Percentiles rank a stretch among this genome's conserved stretches.
These are phyloP conservation scores for Eutypa lata DNA, from an alignment of 2,329 filamentous ascomycete species.

Conservation along the genomic window DNA sequence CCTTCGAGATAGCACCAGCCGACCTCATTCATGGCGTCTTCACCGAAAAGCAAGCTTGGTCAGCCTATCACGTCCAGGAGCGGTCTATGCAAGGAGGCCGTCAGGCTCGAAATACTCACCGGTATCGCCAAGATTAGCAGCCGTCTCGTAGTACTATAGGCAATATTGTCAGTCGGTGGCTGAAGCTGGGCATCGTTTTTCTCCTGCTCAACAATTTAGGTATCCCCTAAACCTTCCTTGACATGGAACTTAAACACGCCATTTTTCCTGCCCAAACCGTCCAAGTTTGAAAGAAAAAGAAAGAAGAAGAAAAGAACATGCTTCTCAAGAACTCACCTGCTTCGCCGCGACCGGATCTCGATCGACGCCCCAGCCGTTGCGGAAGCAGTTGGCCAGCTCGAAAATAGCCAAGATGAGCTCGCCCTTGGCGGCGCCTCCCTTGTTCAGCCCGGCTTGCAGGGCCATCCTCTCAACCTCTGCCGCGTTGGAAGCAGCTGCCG, in stretches of 20 bases:
- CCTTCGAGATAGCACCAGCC: conserved; percentile 95
- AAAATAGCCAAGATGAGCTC: conserved; percentile 96
- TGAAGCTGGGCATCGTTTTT: neutral
- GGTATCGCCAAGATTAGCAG: conserved; percentile 91
- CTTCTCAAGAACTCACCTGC: conserved; percentile 56
- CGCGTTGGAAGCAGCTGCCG: conserved; percentile 84
- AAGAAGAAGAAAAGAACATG: no score
- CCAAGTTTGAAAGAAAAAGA: no score
- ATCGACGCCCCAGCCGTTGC: conserved; percentile 88
- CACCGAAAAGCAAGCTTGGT: conserved; percentile 21
- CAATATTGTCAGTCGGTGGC: neutral
- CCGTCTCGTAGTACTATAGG: conserved; percentile 88
- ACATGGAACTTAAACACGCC: no score
- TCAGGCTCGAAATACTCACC: conserved; percentile 42
- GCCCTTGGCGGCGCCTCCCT: conserved; percentile 91
- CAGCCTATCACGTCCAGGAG: conserved; percentile 18
- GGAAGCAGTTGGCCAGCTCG: conserved; percentile 88
- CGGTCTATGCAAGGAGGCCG: neutral
- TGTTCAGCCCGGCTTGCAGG: conserved; percentile 81
- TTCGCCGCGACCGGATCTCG: conserved; percentile 84
- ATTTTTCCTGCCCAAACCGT: no score
- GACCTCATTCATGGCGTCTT: conserved; percentile 95
- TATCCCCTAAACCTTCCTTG: no score
- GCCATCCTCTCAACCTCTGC: conserved; percentile 83
- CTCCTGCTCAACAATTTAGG: no score